These are phyloP conservation scores for Ceratobasidium sp. DNA, from an alignment of 1,284 basidiomycete genomes.

Conservation along the genomic window DNA sequence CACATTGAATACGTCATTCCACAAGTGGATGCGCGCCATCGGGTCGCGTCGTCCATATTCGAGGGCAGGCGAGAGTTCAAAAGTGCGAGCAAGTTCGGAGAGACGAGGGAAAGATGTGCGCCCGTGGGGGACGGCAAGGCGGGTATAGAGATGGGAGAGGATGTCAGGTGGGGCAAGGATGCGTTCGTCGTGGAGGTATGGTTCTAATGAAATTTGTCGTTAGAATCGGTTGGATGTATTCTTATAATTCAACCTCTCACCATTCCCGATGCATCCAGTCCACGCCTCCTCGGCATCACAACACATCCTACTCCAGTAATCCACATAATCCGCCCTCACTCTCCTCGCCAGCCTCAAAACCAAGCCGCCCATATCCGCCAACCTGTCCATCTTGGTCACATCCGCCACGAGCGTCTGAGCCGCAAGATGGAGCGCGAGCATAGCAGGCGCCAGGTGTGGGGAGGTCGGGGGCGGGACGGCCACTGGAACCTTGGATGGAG, in stretches of 20 bases:
- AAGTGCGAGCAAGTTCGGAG: conserved; percentile 47
- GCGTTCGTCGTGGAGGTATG: conserved; percentile 51
- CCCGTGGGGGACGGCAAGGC: conserved; percentile 45
- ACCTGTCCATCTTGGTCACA: conserved; percentile 59
- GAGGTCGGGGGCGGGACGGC: conserved; percentile 40
- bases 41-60: conserved; percentile 43
- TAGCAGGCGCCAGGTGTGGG: conserved; percentile 47
- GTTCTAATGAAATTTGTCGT: conserved; percentile 28
- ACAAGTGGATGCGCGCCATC: conserved; percentile 30
- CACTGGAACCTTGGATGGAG: conserved; percentile 18
- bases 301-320: conserved; percentile 85
- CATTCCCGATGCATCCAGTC: conserved; percentile 58
- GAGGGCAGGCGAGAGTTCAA: conserved; percentile 43
- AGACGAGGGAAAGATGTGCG: conserved; percentile 48
- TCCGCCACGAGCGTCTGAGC: conserved; percentile 65
- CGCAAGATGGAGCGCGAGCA: conserved; percentile 80
- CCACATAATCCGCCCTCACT: conserved; percentile 82
- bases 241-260: background rate
- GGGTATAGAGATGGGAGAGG: conserved; percentile 53
- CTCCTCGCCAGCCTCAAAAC: conserved; percentile 73
- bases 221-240: background rate
- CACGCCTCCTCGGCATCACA: conserved; percentile 68
- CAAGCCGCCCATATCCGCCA: conserved; percentile 71
- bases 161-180: conserved; percentile 57
- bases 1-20: conserved; percentile 42